These are phyloP conservation scores for Diaporthe sp. DNA, from an alignment of 2,329 filamentous ascomycete genomes.

Conservation along the genomic window DNA sequence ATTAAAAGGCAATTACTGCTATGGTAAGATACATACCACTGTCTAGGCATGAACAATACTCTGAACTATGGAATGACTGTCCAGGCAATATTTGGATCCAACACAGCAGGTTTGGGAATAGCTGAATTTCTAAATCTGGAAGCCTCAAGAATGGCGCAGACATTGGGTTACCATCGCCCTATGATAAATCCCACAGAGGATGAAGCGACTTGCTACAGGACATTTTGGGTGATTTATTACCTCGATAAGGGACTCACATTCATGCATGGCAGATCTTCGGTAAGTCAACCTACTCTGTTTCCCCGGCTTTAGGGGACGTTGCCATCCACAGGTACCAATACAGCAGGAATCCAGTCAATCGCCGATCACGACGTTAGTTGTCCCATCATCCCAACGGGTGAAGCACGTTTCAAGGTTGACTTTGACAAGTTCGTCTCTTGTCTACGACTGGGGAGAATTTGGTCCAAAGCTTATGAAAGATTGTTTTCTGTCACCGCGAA, in stretches of 20 bases:
- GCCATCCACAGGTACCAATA: background rate
- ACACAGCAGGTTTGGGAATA: background rate
- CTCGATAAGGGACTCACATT: background rate
- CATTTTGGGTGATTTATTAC: conserved; percentile 3
- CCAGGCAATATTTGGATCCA: background rate
- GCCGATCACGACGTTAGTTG: background rate
- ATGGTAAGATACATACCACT: background rate
- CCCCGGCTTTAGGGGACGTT: no score
- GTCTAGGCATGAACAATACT: background rate
- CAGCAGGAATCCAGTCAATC: background rate
- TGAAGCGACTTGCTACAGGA: background rate
- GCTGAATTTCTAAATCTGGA: background rate
- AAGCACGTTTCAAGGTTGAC: background rate
- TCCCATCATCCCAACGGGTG: background rate
- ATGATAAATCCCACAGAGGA: background rate
- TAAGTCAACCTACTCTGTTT: background rate
- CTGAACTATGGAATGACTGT: accelerated
- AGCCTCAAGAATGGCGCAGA: conserved; percentile 7
- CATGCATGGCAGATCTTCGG: background rate
- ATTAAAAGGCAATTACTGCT: background rate
- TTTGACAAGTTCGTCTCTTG: background rate
- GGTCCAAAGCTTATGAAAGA: background rate
- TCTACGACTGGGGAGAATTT: background rate
- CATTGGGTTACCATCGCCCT: background rate
- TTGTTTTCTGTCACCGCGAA: background rate